A percentile compares a stretch with the other conserved stretches of the same genome.
Evolutionary conservation across 805 yeast genomes (phyloP).

Genomic region (Nakazawaea anatomiae): DNA sequence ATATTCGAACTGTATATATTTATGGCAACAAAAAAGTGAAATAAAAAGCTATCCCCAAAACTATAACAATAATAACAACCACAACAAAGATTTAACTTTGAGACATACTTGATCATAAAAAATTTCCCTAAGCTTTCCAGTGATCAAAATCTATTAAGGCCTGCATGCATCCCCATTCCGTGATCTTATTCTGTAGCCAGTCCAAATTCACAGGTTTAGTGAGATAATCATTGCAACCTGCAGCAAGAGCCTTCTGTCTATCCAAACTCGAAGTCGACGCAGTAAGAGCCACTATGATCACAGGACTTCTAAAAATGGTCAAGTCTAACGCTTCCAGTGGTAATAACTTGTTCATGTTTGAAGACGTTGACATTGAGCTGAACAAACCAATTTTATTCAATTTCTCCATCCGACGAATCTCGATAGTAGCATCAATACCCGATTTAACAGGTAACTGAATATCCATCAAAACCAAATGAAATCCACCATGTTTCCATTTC

Average conservation of each 20-base stretch:
- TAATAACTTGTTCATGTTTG: constrained; percentile 6
- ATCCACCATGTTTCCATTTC: constrained; percentile 92
- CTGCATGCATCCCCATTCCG: constrained; percentile 99
- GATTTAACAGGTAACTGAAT: constrained; percentile 94
- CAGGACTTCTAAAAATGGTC: constrained; percentile 77
- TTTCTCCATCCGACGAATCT: constrained; percentile 79
- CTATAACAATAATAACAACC: too few relatives aligned
- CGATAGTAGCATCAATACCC: constrained; percentile 92
- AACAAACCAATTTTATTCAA: constrained; percentile 71
- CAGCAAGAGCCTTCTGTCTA: constrained; percentile 84
- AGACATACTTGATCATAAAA: not conserved
- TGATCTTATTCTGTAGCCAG: constrained; percentile 90
- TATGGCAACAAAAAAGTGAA: not conserved
- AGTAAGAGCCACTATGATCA: constrained; percentile 95
- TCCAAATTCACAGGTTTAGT: constrained; percentile 93
- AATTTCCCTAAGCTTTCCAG: constrained; percentile 47
- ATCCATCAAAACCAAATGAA: constrained; percentile 93
- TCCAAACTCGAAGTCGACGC: constrained; percentile 85
- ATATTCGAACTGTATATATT: not conserved
- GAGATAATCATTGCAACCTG: constrained; percentile 95
- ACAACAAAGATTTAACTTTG: too few relatives aligned
- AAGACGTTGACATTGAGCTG: constrained; percentile 11
- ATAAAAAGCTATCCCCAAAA: not conserved
- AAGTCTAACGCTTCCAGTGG: constrained; percentile 54
- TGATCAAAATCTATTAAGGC: constrained; percentile 93